Evolutionary conservation across 2,329 filamentous ascomycete genomes (phyloP).

Genomic region (Fonsecaea nubica): DNA sequence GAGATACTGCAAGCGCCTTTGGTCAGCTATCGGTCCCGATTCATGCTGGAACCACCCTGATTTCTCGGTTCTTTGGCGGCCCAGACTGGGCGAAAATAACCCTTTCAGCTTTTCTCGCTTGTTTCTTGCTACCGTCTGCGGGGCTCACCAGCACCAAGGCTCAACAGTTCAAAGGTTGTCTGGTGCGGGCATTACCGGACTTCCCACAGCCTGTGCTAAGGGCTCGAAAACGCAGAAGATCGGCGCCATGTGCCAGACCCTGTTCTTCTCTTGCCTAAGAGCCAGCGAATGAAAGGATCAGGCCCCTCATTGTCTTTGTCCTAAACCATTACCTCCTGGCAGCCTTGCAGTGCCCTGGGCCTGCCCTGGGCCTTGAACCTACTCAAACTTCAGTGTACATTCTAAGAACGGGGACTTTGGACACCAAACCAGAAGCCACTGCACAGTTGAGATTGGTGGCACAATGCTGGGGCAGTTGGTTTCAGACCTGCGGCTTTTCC

Average conservation of each 20-base stretch:
- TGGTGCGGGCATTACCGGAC: not conserved
- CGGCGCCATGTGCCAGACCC: not conserved
- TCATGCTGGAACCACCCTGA: slow-evolving; percentile 31
- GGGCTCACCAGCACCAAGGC: not conserved
- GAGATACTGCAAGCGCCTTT: slow-evolving; percentile 48
- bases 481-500: not conserved
- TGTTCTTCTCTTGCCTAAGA: not conserved
- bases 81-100: not conserved
- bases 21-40: slow-evolving; percentile 46
- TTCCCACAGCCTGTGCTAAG: not conserved
- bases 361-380: not conserved
- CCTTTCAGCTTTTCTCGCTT: slow-evolving; percentile 2
- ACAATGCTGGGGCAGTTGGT: not conserved
- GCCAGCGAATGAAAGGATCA: not conserved
- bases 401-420: not conserved
- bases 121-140: slow-evolving; percentile 4
- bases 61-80: not conserved
- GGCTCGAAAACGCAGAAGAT: not conserved
- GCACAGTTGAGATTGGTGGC: not conserved
- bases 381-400: not conserved
- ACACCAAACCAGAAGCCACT: not conserved
- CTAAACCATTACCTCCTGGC: not conserved
- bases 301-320: not conserved
- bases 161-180: not conserved
- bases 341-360: not conserved